Evolutionary conservation across 1,284 basidiomycete genomes (phyloP), one percentile per base, ranked within the genome.

Genomic region (Violaceomyces palustris): DNA sequence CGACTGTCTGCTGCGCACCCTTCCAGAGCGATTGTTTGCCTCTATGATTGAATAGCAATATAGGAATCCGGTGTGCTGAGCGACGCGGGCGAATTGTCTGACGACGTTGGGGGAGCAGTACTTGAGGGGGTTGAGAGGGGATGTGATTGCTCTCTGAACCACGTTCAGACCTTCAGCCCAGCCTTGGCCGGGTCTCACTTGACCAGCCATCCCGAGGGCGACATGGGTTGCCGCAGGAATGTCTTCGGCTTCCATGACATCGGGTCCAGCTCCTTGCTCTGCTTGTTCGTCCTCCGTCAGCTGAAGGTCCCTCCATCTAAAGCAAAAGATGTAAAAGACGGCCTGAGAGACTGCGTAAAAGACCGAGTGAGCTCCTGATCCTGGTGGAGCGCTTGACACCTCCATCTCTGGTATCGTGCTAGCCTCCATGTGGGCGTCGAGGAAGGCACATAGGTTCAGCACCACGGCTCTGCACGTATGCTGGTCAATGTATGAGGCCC

Each of bases 271-370:
- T 23, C 44, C 29, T 14, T 59, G 46, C 19, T 39, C 51, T 7
- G 68, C 71, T 3, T 73, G 71, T 42, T 83, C 82, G 44, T 77
- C 76, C 38, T 74, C 66, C 30, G 77, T 76, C n/a, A 75, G 74
- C 21, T 86, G 75, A 27, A 97, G 76, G 63, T 92, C 90, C 51
- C 88, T 78, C 93, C 92, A 98, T 15, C 93, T 79, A 77, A 98
- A 99, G 75, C 94, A 98, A 74, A 98, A 99, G 55, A 98, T 90
- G 65, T 98, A 81, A 74, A 99, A 94, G 6, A 91, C 82, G 0
- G 92, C 87, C 72, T 98, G 94, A 1, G 84, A 78, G 24, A 96
- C 86, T 5, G 93, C 90, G 73, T 97, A 98, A 74, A 96, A 97
- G n/a, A 70, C 52, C n/a, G 66, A 45, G 40, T 73, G 68, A 11